phyloP scores from a whole-genome alignment of 2,329 filamentous ascomycete genomes.

The Mycocentrospora acerina region DNA sequence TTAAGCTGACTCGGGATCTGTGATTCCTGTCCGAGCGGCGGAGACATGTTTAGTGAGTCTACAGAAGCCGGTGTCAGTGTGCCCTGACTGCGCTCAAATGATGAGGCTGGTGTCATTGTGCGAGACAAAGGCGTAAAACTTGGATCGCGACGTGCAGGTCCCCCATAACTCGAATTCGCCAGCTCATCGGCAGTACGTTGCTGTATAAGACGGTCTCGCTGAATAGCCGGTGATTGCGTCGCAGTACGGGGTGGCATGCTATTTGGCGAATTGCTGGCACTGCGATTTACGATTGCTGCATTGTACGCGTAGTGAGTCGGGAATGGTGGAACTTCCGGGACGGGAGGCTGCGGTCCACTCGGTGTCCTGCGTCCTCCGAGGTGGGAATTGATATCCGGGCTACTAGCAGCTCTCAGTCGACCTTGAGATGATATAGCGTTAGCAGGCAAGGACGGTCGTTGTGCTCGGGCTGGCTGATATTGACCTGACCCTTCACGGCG shows the following conservation, averaged over 20 bases:
- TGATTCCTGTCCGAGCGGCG: slow-evolving; percentile 37
- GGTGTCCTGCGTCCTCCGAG: slow-evolving; percentile 58
- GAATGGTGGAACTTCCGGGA: slow-evolving; percentile 54
- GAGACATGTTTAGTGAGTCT: slow-evolving; percentile 43
- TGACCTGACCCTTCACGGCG: slow-evolving; percentile 67
- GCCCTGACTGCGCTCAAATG: slow-evolving; percentile 39
- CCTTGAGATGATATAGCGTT: slow-evolving; percentile 54
- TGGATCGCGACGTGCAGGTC: slow-evolving; percentile 34
- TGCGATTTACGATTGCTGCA: slow-evolving; percentile 68
- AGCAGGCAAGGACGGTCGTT: slow-evolving; percentile 77
- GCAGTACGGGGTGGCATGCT: slow-evolving; percentile 67
- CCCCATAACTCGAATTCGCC: slow-evolving; percentile 33
- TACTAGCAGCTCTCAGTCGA: slow-evolving; percentile 87
- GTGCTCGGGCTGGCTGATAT: slow-evolving; percentile 66
- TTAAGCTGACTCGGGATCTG: slow-evolving; percentile 76
- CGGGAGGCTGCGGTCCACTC: slow-evolving; percentile 48
- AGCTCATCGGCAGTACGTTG: slow-evolving; percentile 39
- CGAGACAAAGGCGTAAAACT: slow-evolving; percentile 27
- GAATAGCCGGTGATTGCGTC: slow-evolving; percentile 69
- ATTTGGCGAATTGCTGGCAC: slow-evolving; percentile 78
- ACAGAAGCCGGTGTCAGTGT: slow-evolving; percentile 41
- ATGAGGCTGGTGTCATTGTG: slow-evolving; percentile 43
- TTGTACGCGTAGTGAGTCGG: slow-evolving; percentile 60
- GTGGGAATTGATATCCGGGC: slow-evolving; percentile 79
- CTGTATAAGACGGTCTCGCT: slow-evolving; percentile 59